Percentiles rank a stretch among this genome's conserved stretches.
These are phyloP conservation scores for Umbelopsis sp. DNA, from an alignment of 192 early-diverging fungal genomes.

Conservation along the genomic window DNA sequence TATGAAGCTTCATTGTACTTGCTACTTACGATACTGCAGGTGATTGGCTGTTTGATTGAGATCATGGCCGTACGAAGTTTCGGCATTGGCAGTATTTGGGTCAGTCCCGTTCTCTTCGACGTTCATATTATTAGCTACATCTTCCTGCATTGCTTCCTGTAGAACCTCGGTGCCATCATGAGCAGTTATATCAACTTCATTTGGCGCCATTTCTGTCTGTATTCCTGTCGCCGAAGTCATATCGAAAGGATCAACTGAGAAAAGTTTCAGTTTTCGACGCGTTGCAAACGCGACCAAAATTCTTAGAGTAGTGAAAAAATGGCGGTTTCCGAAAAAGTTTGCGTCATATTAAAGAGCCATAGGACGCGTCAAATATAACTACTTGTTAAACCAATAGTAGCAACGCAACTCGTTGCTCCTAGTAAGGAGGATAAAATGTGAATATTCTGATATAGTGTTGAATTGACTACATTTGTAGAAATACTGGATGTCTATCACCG, in stretches of 20 bases:
- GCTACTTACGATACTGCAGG: neutral
- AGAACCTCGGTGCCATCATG: neutral
- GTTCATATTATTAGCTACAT: neutral
- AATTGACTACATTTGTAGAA: too few relatives aligned
- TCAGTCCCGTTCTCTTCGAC: neutral
- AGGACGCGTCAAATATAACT: too few relatives aligned
- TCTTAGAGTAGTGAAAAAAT: neutral
- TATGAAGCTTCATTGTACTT: too few relatives aligned
- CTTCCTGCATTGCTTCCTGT: neutral
- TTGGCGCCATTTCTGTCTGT: neutral
- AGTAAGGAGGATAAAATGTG: too few relatives aligned
- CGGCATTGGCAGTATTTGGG: neutral
- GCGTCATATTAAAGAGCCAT: too few relatives aligned
- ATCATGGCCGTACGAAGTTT: neutral
- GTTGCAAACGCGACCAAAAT: slow-evolving; percentile 6
- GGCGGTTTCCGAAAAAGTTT: too few relatives aligned
- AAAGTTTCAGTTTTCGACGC: slow-evolving; percentile 1
- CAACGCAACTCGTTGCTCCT: too few relatives aligned
- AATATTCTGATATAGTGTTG: too few relatives aligned
- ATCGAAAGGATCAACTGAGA: neutral
- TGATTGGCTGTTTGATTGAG: slow-evolving; percentile 3
- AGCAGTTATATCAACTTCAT: neutral
- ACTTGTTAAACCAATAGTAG: too few relatives aligned
- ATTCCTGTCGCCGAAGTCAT: neutral
- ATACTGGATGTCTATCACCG: too few relatives aligned